Evolutionary conservation across 495 filamentous ascomycete species (phyloP).

Genomic region (Xylaria flabelliformis): DNA sequence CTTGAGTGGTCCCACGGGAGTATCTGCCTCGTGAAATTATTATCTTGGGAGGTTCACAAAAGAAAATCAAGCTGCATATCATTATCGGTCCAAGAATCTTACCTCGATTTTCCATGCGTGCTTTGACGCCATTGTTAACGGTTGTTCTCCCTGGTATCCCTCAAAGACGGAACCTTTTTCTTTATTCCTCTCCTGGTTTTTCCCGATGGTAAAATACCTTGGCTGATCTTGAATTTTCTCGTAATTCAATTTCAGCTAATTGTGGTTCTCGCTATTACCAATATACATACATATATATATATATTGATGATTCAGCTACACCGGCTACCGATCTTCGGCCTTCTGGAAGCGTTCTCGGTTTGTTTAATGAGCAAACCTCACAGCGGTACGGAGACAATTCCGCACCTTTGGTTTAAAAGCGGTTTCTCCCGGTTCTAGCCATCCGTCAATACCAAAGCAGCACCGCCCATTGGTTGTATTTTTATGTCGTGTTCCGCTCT

Average conservation of each 20-base stretch:
- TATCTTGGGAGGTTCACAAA: not conserved
- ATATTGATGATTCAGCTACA: not conserved
- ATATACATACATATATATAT: not conserved
- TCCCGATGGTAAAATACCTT: not conserved
- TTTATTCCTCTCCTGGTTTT: not conserved
- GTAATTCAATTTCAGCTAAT: not conserved
- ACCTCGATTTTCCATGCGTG: slow-evolving; percentile 41
- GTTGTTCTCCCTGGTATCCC: not conserved
- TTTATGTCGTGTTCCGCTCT: not conserved
- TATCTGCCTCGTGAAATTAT: slow-evolving; percentile 32
- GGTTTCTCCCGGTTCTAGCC: slow-evolving; percentile 2
- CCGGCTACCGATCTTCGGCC: slow-evolving; percentile 19
- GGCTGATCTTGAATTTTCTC: not conserved
- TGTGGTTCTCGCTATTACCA: not conserved
- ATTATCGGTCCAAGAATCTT: not conserved
- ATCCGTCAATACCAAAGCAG: not conserved
- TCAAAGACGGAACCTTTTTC: not conserved
- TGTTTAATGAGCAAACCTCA: not conserved
- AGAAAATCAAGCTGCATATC: not conserved
- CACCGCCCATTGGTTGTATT: not conserved
- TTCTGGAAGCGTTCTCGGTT: not conserved
- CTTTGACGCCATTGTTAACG: slow-evolving; percentile 33
- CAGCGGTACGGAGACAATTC: slow-evolving; percentile 7
- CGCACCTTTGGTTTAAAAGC: not conserved
- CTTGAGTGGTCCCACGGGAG: slow-evolving; percentile 49